Evolutionary conservation across 169 alveolate genomes (phyloP).

Genomic region (Cytauxzoon felis): DNA sequence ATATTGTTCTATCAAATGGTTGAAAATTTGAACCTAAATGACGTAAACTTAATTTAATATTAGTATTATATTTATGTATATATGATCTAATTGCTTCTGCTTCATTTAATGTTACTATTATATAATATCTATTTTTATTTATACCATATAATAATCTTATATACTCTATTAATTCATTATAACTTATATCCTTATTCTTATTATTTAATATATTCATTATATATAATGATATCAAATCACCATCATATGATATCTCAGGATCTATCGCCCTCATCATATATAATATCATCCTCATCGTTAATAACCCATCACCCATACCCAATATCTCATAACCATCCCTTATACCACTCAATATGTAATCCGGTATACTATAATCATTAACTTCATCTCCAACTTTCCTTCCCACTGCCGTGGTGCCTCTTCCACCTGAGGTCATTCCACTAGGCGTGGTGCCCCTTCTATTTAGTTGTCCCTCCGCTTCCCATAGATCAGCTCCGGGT

Average conservation of each 20-base stretch:
- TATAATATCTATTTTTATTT: conserved; percentile 27
- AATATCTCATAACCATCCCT: conserved; percentile 13
- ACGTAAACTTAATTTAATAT: conserved; percentile 36
- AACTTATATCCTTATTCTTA: conserved; percentile 31
- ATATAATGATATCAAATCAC: conserved; percentile 34
- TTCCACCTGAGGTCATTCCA: no score
- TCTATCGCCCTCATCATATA: conserved; percentile 52
- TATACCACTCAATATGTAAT: conserved; percentile 4
- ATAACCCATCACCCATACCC: conserved; percentile 12
- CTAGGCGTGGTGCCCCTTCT: no score
- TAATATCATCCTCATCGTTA: conserved; percentile 23
- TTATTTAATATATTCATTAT: conserved; percentile 11
- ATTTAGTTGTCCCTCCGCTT: no score
- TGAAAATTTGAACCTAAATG: conserved; percentile 61
- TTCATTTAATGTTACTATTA: conserved; percentile 59
- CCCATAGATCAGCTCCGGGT: no score
- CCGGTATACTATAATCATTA: conserved; percentile 9
- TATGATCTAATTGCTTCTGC: conserved; percentile 66
- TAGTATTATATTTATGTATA: conserved; percentile 35
- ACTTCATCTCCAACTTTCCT: not conserved
- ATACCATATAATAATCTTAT: conserved; percentile 23
- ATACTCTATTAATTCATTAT: conserved; percentile 2
- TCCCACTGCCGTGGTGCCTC: no score
- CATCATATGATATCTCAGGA: conserved; percentile 55
- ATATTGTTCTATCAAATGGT: conserved; percentile 50